phyloP scores from a whole-genome alignment of 2,329 filamentous ascomycete genomes.

The Sarocladium brachiariae region DNA sequence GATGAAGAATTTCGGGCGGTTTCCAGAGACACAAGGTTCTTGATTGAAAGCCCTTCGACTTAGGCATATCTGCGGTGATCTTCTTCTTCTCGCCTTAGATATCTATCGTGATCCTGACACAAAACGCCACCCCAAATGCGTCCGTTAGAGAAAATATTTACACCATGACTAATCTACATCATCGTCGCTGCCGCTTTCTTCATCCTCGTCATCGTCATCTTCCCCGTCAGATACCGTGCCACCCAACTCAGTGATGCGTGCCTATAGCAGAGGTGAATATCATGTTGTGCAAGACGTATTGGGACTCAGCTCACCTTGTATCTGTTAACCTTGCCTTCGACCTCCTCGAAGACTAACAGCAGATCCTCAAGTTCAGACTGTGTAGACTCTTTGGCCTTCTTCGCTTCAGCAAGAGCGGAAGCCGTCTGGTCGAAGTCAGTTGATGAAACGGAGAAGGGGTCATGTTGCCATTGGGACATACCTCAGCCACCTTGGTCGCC shows the following conservation, averaged over 20 bases:
- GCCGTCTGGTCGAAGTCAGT: conserved; percentile 21
- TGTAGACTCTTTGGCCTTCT: conserved; percentile 54
- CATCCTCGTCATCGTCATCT: conserved; percentile 54
- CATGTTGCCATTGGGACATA: conserved; percentile 15
- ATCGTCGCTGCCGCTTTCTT: conserved; percentile 25
- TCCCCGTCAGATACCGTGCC: conserved; percentile 72
- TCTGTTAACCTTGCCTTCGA: conserved; percentile 68
- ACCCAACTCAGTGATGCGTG: conserved; percentile 58
- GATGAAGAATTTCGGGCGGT: too few species aligned
- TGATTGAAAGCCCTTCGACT: too few species aligned
- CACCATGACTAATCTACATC: conserved; percentile 12
- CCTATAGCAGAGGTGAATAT: conserved; percentile 25
- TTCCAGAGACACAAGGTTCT: too few species aligned
- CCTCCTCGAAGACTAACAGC: conserved; percentile 71
- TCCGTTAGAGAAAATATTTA: too few species aligned
- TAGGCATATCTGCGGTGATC: too few species aligned
- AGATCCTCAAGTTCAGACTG: conserved; percentile 76
- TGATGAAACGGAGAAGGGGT: too few species aligned
- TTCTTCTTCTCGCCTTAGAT: too few species aligned
- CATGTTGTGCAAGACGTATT: background rate
- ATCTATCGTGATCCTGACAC: too few species aligned
- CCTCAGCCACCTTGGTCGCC: conserved; percentile 16
- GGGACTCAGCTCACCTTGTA: conserved; percentile 56
- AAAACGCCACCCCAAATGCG: background rate
- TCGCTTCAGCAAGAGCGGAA: conserved; percentile 33